Percentiles rank a stretch among this genome's conserved stretches.
Evolutionary conservation across 1,139 yeast genomes (phyloP).

Genomic region (Hansenula lynferdii): DNA sequence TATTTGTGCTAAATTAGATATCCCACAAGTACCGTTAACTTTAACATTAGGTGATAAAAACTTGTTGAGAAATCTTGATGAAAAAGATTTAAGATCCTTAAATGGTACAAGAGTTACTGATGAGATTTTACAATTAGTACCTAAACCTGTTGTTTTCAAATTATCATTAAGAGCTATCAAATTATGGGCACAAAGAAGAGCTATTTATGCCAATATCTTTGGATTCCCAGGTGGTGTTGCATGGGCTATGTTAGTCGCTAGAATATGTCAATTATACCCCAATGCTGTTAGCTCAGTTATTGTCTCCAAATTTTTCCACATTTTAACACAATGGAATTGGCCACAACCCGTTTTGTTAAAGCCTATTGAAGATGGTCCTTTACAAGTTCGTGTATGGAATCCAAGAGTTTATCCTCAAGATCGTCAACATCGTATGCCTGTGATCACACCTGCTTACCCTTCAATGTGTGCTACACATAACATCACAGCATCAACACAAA

Average conservation of each 20-base stretch:
- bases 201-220: conserved; percentile 88
- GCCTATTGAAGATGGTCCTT: conserved; percentile 94
- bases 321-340: conserved; percentile 92
- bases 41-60: conserved; percentile 82
- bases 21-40: conserved; percentile 74
- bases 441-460: conserved; percentile 98
- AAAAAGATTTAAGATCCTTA: conserved; percentile 78
- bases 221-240: conserved; percentile 99
- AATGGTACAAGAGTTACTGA: conserved; percentile 98
- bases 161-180: conserved; percentile 91
- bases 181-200: conserved; percentile 95
- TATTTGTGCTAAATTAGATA: conserved; percentile 74
- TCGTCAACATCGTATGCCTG: conserved; percentile 92
- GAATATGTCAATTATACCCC: conserved; percentile 94
- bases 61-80: conserved; percentile 79
- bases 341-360: conserved; percentile 95
- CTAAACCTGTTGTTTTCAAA: conserved; percentile 88
- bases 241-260: conserved; percentile 98
- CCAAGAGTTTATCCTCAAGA: conserved; percentile 88
- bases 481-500: conserved; percentile 82
- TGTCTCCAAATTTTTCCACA: conserved; percentile 81
- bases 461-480: conserved; percentile 99
- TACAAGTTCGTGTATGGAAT: conserved; percentile 96
- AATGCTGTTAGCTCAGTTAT: conserved; percentile 93
- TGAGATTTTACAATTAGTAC: conserved; percentile 82